phyloP scores from a whole-genome alignment of 306 rosid species.

The Canavalia ensiformis region DNA sequence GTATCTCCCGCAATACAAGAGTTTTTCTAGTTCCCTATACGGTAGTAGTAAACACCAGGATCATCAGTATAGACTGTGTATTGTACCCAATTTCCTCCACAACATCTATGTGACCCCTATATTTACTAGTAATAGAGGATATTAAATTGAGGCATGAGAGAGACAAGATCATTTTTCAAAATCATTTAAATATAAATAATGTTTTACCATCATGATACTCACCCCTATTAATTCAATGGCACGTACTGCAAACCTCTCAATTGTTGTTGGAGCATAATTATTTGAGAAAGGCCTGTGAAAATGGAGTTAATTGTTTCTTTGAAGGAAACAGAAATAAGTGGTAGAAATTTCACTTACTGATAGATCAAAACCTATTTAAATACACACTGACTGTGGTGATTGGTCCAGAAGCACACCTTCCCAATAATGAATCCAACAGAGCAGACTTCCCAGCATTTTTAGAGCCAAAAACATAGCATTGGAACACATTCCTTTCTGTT shows the following conservation, averaged over 20 bases:
- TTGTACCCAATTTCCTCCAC: conserved; percentile 24
- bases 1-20: conserved; percentile 90
- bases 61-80: conserved; percentile 48
- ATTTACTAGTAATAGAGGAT: conserved; percentile 11
- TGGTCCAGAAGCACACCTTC: conserved; percentile 71
- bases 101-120: conserved; percentile 33
- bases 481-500: conserved; percentile 85
- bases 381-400: conserved; percentile 33
- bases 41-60: conserved; percentile 39
- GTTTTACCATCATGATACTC: conserved; percentile 51
- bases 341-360: conserved; percentile 15
- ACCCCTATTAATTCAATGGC: conserved; percentile 76
- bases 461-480: conserved; percentile 94
- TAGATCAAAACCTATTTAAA: conserved; percentile 39
- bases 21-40: conserved; percentile 76
- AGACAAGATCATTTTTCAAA: conserved; percentile 25
- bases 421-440: conserved; percentile 76
- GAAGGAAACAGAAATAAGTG: conserved; percentile 40
- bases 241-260: conserved; percentile 78
- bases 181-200: conserved; percentile 36
- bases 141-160: conserved; percentile 29
- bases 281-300: conserved; percentile 77
- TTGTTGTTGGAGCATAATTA: conserved; percentile 60
- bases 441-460: conserved; percentile 88
- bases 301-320: conserved; percentile 42